A percentile compares a stretch with the other conserved stretches of the same genome.
Evolutionary conservation across 208 protist genomes (phyloP).

Genomic region (Kentomonas sorsogonicus): DNA sequence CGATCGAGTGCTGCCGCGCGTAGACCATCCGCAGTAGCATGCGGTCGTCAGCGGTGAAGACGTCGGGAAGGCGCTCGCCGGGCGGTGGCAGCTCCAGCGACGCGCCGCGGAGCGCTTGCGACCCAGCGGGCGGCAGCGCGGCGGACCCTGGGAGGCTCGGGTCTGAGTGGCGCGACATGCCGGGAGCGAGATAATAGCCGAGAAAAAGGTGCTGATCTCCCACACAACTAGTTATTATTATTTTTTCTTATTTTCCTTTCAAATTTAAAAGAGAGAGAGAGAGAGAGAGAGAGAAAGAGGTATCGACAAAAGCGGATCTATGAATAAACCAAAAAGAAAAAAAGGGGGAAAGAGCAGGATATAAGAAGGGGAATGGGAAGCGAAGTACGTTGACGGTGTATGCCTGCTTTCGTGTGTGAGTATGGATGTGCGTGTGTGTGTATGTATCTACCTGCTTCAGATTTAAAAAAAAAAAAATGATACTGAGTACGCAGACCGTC

Average conservation of each 20-base stretch:
- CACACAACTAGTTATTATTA: not conserved
- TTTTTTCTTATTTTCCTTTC: slow-evolving; percentile 7
- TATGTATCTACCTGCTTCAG: too few species aligned
- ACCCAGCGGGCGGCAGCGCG: too few species aligned
- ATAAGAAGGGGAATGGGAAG: slow-evolving; percentile 7
- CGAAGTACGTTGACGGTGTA: too few species aligned
- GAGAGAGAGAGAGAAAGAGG: slow-evolving; percentile 3
- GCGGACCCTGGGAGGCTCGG: too few species aligned
- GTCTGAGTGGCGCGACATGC: too few species aligned
- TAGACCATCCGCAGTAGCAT: slow-evolving; percentile 75
- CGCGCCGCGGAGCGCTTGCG: too few species aligned
- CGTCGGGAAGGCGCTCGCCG: not conserved
- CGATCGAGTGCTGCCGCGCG: slow-evolving; percentile 76
- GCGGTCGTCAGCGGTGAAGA: slow-evolving; percentile 62
- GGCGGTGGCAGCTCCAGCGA: not conserved
- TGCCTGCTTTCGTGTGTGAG: too few species aligned
- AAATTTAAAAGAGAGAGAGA: slow-evolving; percentile 1
- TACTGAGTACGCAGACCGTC: not conserved
- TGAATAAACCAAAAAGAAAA: slow-evolving; percentile 11
- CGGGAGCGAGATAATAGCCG: not conserved
- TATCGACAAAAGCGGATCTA: slow-evolving; percentile 6
- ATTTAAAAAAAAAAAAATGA: too few species aligned
- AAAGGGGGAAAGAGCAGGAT: slow-evolving; percentile 5
- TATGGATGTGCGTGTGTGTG: too few species aligned
- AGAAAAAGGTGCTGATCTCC: not conserved